Base-by-base conservation (phyloP, 495 filamentous ascomycete genomes). In the Baudoinia panamericana region DNA sequence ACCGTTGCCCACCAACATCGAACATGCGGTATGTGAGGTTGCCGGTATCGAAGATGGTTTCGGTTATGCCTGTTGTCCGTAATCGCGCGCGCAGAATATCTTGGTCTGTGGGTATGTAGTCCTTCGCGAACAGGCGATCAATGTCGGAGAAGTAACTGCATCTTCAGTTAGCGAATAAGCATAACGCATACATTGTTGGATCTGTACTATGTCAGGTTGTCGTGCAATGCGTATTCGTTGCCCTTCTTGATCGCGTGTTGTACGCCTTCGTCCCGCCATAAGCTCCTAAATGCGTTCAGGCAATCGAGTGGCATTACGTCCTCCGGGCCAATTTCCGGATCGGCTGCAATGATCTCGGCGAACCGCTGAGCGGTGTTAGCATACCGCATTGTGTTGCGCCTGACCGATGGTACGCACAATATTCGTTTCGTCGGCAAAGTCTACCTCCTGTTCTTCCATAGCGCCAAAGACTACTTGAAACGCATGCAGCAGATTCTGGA, bases 1-100 rank as follows among this genome's bases (percentile, higher is more conserved):
- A 96, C 50, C 90, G 69, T 61, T 97, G 90, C 37, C 90, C 90
- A 52, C 90, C 90, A 43, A 97, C 90, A 55, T 97, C 90, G 66
- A 96, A 95, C 90, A 97, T 97, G 36, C 86, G 78, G 61, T 95
- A 97, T 49, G 88, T 95, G 59, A 96, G 75, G 48, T 87, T 76
- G 20, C 88, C 87, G 17, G 96, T 70, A 58, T 94, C 87, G 63
- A 97, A 97, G 44, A 92, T 68, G 0, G 90, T 95, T 61, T 97
- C 90, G 26, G 86, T 97, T 46, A 97, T 97, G 53, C 90, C 90
- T 6, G 90, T 96, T 13, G 88, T 96, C 50, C 87, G 74, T 58
- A 96, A 64, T 53, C 90, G 77, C 21, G 90, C 92, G 35, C 90
- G 82, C 22, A 97, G 70, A 45, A 97, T 78, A 62, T 97, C 90